Evolutionary conservation across 352 stramenopile species (phyloP), one percentile per base, ranked within the genome.

Genomic region (Globisporangium irregulare): DNA sequence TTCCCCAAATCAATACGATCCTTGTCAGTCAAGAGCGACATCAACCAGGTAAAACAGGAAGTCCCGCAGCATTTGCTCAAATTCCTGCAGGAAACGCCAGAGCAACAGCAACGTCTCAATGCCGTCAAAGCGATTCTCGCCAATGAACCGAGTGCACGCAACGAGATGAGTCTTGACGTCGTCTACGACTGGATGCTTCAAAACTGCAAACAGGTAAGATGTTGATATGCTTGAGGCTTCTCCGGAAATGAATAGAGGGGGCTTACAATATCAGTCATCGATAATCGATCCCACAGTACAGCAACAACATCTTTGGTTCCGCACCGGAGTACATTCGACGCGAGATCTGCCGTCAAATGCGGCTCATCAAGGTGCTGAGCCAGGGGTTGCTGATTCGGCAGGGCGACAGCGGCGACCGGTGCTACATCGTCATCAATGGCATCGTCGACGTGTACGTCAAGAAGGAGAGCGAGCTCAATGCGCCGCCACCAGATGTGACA

Each of bases 141-240:
- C 9, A 81, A 89, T 51, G 77, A 90, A 27, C 78, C 83, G 0
- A 74, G 73, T 9, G 41, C 74, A 2, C 80, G 85, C 32, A 89
- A 87, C 48, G 85, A 93, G 63, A 68, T 83, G 50, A 90, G 82
- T 62, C 80, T 91, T 34, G 80, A 91, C 22, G 48, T 91, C 1
- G 79, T 93, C 4, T 93, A 91, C 74, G 73, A 80, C 50, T 93
- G 85, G 85, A 93, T 93, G 85, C 73, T 91, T 56, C 76, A 85
- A 48, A 90, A 91, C 74, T 93, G 85, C 62, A 89, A 90, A 60
- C 81, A 90, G 65, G 76, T 82, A 69, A n/a, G 32, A 55, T 8
- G 4, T 10, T 36, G 3, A 46, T 29, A 34, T 24, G 9, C 12
- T 18, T n/a, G 20, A 20, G 10, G 32, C 10, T 29, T 59, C 32